phyloP scores from a whole-genome alignment of 1,139 yeast genomes.

The Kurtzmaniella quercitrusa region DNA sequence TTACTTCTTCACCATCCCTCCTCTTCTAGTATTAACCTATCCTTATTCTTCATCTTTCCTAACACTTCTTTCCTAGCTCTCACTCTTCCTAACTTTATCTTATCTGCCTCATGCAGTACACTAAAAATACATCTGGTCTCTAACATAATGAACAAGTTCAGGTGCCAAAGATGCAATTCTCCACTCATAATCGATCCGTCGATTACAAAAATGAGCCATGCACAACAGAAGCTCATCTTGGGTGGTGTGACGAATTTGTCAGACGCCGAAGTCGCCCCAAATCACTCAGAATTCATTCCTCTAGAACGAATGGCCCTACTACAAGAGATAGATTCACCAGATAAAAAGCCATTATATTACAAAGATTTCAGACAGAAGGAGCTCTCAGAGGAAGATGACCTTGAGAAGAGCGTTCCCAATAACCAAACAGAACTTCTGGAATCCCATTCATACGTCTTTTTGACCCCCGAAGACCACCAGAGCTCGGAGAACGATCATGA shows the following conservation, averaged over 20 bases:
- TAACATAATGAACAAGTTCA: background rate
- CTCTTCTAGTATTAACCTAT: too few relatives aligned
- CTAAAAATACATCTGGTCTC: background rate
- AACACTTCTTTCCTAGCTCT: too few relatives aligned
- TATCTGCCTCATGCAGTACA: background rate
- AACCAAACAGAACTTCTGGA: constrained; percentile 9
- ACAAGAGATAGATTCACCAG: constrained; percentile 13
- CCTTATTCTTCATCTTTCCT: too few relatives aligned
- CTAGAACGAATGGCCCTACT: constrained; percentile 27
- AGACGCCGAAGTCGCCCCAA: constrained; percentile 14
- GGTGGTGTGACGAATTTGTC: constrained; percentile 15
- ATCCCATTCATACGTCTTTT: constrained; percentile 6
- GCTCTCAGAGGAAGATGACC: constrained; percentile 9
- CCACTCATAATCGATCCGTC: constrained; percentile 28
- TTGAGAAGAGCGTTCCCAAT: constrained; percentile 7
- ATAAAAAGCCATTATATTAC: constrained; percentile 16
- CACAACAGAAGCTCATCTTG: constrained; percentile 30
- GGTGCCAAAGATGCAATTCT: constrained; percentile 33
- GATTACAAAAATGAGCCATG: constrained; percentile 24
- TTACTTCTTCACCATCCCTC: too few relatives aligned
- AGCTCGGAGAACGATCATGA: background rate
- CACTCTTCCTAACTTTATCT: background rate
- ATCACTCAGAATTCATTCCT: constrained; percentile 30
- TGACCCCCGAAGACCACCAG: background rate
- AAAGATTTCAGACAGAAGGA: constrained; percentile 16